phyloP scores from a whole-genome alignment of 129 eudicot species.

The Dittrichia graveolens region DNA sequence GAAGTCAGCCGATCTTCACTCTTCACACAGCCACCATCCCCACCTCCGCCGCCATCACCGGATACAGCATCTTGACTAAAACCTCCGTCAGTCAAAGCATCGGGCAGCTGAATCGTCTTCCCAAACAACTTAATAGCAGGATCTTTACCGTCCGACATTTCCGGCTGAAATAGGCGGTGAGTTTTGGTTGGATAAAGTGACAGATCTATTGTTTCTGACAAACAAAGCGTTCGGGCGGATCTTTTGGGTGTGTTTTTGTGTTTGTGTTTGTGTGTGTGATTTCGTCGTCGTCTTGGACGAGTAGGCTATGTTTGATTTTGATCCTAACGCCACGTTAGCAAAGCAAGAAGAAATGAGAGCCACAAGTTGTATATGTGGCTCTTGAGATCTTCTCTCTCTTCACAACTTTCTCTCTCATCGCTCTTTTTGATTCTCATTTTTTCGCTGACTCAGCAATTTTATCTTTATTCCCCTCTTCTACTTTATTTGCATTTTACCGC shows the following conservation, averaged over 20 bases:
- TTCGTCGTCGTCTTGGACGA: slow-evolving; percentile 3
- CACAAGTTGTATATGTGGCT: slow-evolving; percentile 84
- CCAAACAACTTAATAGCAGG: slow-evolving; percentile 81
- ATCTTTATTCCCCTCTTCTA: neutral
- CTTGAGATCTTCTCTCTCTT: slow-evolving; percentile 41
- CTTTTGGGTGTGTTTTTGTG: slow-evolving; percentile 11
- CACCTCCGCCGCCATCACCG: slow-evolving; percentile 31
- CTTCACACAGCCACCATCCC: slow-evolving; percentile 18
- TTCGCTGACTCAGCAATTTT: slow-evolving; percentile 34
- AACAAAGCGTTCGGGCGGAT: neutral
- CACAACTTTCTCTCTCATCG: slow-evolving; percentile 31
- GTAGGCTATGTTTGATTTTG: slow-evolving; percentile 25
- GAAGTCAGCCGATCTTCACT: slow-evolving; percentile 43
- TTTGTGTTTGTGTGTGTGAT: neutral
- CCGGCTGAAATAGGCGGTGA: slow-evolving; percentile 12
- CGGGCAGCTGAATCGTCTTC: slow-evolving; percentile 73
- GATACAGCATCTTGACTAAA: slow-evolving; percentile 14
- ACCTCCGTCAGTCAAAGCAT: slow-evolving; percentile 22
- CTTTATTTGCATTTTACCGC: slow-evolving; percentile 15
- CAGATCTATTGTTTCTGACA: slow-evolving; percentile 34
- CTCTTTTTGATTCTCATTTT: slow-evolving; percentile 46
- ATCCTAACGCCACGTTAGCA: slow-evolving; percentile 60
- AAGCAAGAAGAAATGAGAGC: slow-evolving; percentile 45
- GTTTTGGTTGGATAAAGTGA: slow-evolving; percentile 29
- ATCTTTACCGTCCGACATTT: slow-evolving; percentile 66